Conservation (phyloP, 1,284 basidiomycete genomes). For the Cystobasidium sp. region DNA sequence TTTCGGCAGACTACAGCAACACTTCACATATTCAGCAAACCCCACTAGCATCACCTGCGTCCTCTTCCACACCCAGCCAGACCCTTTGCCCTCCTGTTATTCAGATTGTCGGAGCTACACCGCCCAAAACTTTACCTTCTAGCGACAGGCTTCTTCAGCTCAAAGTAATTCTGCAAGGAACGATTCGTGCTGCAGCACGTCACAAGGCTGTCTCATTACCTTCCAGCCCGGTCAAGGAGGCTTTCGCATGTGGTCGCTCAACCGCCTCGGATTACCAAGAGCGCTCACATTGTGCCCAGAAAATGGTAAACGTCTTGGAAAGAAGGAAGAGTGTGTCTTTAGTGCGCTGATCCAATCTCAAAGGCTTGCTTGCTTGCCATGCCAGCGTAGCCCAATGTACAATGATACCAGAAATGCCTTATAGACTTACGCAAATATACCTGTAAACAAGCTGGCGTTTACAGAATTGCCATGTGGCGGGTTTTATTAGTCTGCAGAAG, state of each 20-base stretch:
- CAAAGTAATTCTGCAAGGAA: background rate
- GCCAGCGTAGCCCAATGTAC: too few relatives aligned
- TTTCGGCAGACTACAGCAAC: background rate
- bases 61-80: background rate
- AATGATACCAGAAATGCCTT: too few relatives aligned
- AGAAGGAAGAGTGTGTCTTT: constrained; percentile 25
- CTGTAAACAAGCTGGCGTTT: too few relatives aligned
- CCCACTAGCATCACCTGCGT: background rate
- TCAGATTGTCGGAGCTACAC: constrained; percentile 1
- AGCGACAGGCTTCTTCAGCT: background rate
- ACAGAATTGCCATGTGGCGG: background rate
- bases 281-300: constrained; percentile 18
- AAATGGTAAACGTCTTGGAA: constrained; percentile 35
- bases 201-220: background rate
- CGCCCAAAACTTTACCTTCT: background rate
- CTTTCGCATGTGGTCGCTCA: background rate
- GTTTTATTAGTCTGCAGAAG: background rate
- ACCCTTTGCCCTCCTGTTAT: background rate
- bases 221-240: constrained; percentile 4
- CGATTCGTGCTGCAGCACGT: too few relatives aligned
- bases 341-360: background rate
- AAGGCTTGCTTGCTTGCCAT: background rate
- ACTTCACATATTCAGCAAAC: background rate
- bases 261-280: background rate
- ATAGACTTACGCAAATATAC: too few relatives aligned